Percentiles rank a stretch among this genome's conserved stretches.
Conservation (phyloP, 2,329 filamentous ascomycete species). For the Trichoderma sp. region DNA sequence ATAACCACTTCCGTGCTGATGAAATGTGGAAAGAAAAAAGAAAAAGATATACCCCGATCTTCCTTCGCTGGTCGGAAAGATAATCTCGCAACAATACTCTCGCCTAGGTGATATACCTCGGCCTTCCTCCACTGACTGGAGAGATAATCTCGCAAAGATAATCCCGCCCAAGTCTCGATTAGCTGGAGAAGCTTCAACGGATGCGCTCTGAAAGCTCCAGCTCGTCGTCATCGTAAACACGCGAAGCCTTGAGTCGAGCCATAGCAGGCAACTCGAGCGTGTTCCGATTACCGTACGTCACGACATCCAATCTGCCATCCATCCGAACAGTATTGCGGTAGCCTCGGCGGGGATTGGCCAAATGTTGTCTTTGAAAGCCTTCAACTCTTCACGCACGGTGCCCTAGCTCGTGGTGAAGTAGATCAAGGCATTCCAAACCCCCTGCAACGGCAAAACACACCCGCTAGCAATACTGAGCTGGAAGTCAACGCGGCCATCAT, state of each 20-base stretch:
- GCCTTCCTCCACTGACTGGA: too few relatives aligned
- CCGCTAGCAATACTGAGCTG: slow-evolving; percentile 68
- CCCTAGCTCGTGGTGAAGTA: slow-evolving; percentile 68
- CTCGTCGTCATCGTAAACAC: slow-evolving; percentile 19
- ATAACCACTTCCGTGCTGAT: neutral
- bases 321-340: slow-evolving; percentile 28
- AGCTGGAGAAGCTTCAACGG: slow-evolving; percentile 3
- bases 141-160: neutral
- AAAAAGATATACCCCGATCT: neutral
- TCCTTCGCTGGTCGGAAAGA: neutral
- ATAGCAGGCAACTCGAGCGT: slow-evolving; percentile 28
- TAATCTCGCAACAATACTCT: neutral
- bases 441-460: slow-evolving; percentile 73
- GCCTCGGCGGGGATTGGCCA: slow-evolving; percentile 14
- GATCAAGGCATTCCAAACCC: slow-evolving; percentile 78
- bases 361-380: slow-evolving; percentile 24
- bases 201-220: neutral
- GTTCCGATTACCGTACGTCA: slow-evolving; percentile 26
- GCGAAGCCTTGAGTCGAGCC: neutral
- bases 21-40: neutral
- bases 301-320: slow-evolving; percentile 31
- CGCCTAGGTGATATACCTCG: neutral
- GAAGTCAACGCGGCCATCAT: slow-evolving; percentile 54
- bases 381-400: slow-evolving; percentile 33
- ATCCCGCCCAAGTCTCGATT: neutral